These are phyloP conservation scores for Diplodia sapinea DNA, from an alignment of 2,329 filamentous ascomycete genomes.

Conservation along the genomic window DNA sequence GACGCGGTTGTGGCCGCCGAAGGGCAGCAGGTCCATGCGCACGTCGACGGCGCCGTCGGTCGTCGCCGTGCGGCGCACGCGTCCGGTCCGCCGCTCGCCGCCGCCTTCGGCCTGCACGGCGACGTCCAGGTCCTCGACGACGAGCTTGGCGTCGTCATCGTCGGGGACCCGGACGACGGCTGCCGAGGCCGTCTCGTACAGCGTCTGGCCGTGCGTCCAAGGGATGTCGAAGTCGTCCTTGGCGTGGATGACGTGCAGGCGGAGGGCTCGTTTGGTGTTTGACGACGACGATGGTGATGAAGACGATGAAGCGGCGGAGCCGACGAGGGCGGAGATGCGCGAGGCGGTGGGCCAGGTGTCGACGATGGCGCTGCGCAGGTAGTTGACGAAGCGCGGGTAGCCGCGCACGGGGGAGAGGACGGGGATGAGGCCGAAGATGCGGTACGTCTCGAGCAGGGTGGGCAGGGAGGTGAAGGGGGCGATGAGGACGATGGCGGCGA, in stretches of 20 bases:
- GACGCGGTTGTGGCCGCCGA: slow-evolving; percentile 69
- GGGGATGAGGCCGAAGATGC: slow-evolving; percentile 77
- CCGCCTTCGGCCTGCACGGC: neutral
- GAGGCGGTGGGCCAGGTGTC: slow-evolving; percentile 80
- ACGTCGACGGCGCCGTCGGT: slow-evolving; percentile 34
- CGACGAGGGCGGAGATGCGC: slow-evolving; percentile 67
- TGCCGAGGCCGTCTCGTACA: slow-evolving; percentile 35
- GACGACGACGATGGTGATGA: too few species aligned
- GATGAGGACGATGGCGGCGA: slow-evolving; percentile 80
- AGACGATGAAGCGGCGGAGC: slow-evolving; percentile 37
- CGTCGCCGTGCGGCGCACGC: slow-evolving; percentile 33
- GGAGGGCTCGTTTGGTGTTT: slow-evolving; percentile 47
- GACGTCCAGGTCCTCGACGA: neutral
- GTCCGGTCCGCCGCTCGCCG: slow-evolving; percentile 36
- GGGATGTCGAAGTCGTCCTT: slow-evolving; percentile 83
- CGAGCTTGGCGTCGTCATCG: slow-evolving; percentile 32
- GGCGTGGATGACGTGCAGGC: slow-evolving; percentile 78
- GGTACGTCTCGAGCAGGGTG: slow-evolving; percentile 76
- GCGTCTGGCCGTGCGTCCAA: slow-evolving; percentile 64
- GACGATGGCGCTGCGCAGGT: slow-evolving; percentile 68
- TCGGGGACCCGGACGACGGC: slow-evolving; percentile 30
- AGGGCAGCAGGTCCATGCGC: slow-evolving; percentile 52
- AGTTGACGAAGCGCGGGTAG: slow-evolving; percentile 68
- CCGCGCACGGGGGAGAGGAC: slow-evolving; percentile 75
- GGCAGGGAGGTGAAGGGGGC: slow-evolving; percentile 79